A percentile compares a stretch with the other conserved stretches of the same genome.
Conservation (phyloP, 352 stramenopile genomes). For the Phytophthora tentaculata region DNA sequence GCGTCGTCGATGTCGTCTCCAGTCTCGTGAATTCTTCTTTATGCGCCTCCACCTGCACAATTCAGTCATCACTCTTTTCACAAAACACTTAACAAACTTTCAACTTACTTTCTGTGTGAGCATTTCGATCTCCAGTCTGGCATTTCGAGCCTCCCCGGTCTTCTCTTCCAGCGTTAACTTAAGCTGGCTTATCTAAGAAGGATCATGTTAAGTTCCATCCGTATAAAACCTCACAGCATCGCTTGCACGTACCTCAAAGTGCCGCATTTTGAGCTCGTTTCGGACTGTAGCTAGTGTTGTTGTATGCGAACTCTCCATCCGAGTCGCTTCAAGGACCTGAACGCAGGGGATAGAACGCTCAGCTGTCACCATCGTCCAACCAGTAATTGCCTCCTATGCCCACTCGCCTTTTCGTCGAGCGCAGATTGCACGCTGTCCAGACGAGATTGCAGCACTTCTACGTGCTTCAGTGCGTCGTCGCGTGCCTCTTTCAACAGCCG, state of each 20-base stretch:
- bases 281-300: slow-evolving; percentile 51
- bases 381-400: too few species aligned
- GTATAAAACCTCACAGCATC: neutral
- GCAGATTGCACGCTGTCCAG: slow-evolving; percentile 51
- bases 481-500: slow-evolving; percentile 67
- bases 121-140: slow-evolving; percentile 65
- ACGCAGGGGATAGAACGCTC: too few species aligned
- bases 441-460: slow-evolving; percentile 59
- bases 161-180: slow-evolving; percentile 70
- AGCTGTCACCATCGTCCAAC: too few species aligned
- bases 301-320: slow-evolving; percentile 59
- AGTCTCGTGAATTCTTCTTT: slow-evolving; percentile 76
- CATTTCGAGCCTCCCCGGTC: slow-evolving; percentile 36
- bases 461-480: slow-evolving; percentile 65
- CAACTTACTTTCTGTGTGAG: slow-evolving; percentile 66
- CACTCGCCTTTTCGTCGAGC: slow-evolving; percentile 60
- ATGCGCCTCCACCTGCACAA: slow-evolving; percentile 58
- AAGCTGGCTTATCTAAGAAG: slow-evolving; percentile 61
- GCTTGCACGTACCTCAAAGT: slow-evolving; percentile 63
- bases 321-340: slow-evolving; percentile 59
- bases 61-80: neutral
- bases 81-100: neutral
- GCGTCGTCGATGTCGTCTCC: slow-evolving; percentile 68
- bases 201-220: neutral
- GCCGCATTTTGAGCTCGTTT: slow-evolving; percentile 82